Evolutionary conservation across 202 grass and related monocot species (phyloP).

Genomic region (Cymbopogon flexuosus): DNA sequence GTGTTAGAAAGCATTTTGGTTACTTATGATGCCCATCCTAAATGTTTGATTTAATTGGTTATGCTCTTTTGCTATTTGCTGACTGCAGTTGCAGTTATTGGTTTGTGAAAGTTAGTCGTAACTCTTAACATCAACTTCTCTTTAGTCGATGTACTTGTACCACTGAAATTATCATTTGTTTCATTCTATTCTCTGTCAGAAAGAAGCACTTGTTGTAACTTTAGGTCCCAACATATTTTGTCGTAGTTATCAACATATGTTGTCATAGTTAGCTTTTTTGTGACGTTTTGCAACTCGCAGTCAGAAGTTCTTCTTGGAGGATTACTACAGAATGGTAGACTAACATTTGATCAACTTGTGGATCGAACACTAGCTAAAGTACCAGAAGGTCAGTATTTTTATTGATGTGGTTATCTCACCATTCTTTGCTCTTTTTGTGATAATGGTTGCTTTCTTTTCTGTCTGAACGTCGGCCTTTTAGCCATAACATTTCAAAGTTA

Average conservation of each 20-base stretch:
- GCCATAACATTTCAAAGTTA: neutral
- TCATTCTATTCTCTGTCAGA: neutral
- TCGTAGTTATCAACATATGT: no score
- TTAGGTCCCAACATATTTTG: slow-evolving; percentile 6
- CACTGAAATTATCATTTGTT: neutral
- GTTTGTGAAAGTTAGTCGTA: neutral
- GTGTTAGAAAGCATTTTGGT: neutral
- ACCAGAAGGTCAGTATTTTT: slow-evolving; percentile 28
- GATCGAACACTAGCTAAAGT: slow-evolving; percentile 45
- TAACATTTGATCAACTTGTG: slow-evolving; percentile 84
- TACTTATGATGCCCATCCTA: slow-evolving; percentile 18
- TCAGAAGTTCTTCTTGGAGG: slow-evolving; percentile 68
- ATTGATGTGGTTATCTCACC: slow-evolving; percentile 13
- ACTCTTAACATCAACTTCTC: slow-evolving; percentile 6
- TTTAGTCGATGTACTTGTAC: neutral
- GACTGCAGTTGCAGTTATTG: neutral
- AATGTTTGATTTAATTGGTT: slow-evolving; percentile 11
- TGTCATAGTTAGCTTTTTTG: neutral
- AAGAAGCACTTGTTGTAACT: slow-evolving; percentile 14
- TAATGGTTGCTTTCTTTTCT: slow-evolving; percentile 6
- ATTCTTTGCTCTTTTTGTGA: slow-evolving; percentile 21
- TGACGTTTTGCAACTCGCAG: slow-evolving; percentile 45
- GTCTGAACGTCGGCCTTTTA: slow-evolving; percentile 21
- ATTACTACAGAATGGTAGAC: slow-evolving; percentile 72
- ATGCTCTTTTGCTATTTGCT: neutral